Evolutionary conservation across 2,329 filamentous ascomycete species (phyloP), one percentile per base, ranked within the genome.

Genomic region (Aspergillus vadensis): DNA sequence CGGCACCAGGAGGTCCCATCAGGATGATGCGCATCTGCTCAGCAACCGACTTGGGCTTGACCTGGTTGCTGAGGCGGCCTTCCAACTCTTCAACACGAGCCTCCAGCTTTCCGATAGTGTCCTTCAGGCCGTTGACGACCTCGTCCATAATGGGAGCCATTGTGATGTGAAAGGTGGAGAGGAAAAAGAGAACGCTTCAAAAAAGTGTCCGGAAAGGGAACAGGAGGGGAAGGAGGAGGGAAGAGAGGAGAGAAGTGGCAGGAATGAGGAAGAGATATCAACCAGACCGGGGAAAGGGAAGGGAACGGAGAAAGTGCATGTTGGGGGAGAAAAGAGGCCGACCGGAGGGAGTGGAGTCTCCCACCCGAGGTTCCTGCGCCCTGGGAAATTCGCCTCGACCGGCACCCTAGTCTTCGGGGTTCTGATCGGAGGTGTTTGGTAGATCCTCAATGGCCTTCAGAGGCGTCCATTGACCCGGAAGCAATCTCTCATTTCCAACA

Each of bases 1-100:
- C 95, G 79, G 95, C 95, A 79, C 95, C 95, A 59, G 95, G 95
- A 76, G 95, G 95, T 39, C 95, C 95, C 83, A 99, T 98, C 74
- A 99, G 83, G 73, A 99, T 92, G 91, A 99, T 96, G 81, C 95
- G 90, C 80, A 99, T 86, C 74, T 90, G 86, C 69, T 89, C 84
- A 41, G 83, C 69, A 62, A 78, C 38, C 64, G 83, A 83, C 72
- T 80, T 82, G 63, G 81, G 68, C 66, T 76, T 75, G 62, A 83
- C 80, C 70, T 76, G 75, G 74, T 77, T 70, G 69, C 78, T 74
- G 62, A 95, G 82, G 75, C 87, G 88, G 74, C 85, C 79, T 80
- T 99, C 95, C 68, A 99, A 86, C 74, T 91, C 86, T 79, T 90
- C 88, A 72, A 99, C 90, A 74, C 94, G 90, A 75, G 86, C 82